Evolutionary conservation across 208 protist genomes (phyloP).

Genomic region (Sergeia podlipaevii): DNA sequence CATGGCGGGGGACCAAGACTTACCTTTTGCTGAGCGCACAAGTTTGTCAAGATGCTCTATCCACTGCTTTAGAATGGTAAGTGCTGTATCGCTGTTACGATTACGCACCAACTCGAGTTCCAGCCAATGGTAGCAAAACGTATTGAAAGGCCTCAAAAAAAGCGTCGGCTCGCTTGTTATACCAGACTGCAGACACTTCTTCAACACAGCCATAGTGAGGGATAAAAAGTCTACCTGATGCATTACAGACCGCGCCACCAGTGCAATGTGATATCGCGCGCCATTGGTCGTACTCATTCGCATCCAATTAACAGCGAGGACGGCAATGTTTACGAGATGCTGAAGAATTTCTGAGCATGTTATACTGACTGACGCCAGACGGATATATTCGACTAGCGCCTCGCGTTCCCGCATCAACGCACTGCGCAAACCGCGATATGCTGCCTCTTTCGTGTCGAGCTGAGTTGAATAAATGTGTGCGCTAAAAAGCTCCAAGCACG

Average conservation of each 20-base stretch:
- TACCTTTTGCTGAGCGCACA: slow-evolving; percentile 41
- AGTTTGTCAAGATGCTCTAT: slow-evolving; percentile 77
- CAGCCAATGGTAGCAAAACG: slow-evolving; percentile 73
- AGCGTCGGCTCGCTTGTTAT: slow-evolving; percentile 9
- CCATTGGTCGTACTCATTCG: slow-evolving; percentile 46
- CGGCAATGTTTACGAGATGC: slow-evolving; percentile 51
- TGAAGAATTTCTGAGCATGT: too few species aligned
- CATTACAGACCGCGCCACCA: slow-evolving; percentile 79
- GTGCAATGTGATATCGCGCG: slow-evolving; percentile 34
- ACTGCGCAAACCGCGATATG: slow-evolving; percentile 43
- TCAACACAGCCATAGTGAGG: slow-evolving; percentile 59
- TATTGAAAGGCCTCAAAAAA: slow-evolving; percentile 72
- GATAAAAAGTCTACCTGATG: slow-evolving; percentile 79
- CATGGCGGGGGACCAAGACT: slow-evolving; percentile 44
- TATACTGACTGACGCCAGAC: too few species aligned
- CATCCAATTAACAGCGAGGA: slow-evolving; percentile 82
- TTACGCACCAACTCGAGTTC: slow-evolving; percentile 67
- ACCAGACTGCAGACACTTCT: slow-evolving; percentile 28
- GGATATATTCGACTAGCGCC: slow-evolving; percentile 42
- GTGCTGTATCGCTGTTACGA: slow-evolving; percentile 22
- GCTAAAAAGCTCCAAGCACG: slow-evolving; percentile 26
- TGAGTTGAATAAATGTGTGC: slow-evolving; percentile 22
- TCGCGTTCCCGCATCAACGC: slow-evolving; percentile 32
- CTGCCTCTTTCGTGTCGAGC: slow-evolving; percentile 9
- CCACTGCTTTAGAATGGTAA: slow-evolving; percentile 63